A percentile compares a stretch with the other conserved stretches of the same genome.
phyloP scores from a whole-genome alignment of 176 grass and related monocot species.

The Elymus sibiricus region DNA sequence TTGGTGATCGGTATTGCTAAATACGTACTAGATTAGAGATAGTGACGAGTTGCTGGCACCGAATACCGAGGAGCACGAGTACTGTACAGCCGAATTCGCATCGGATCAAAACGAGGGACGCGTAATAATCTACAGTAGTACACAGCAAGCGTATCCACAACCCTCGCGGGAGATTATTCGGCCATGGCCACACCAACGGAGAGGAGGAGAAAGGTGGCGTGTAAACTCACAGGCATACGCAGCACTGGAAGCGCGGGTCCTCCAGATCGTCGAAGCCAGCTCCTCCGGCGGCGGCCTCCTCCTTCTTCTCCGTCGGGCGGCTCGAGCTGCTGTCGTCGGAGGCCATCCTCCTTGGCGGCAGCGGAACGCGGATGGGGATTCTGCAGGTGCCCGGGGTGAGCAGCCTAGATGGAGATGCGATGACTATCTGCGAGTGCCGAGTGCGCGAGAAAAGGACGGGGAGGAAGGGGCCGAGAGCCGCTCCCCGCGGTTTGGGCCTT shows the following conservation, averaged over 20 bases:
- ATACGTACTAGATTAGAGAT: not conserved
- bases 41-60: not conserved
- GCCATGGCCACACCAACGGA: not conserved
- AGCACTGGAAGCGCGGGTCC: constrained; percentile 58
- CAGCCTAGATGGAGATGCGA: not conserved
- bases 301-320: not conserved
- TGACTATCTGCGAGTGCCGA: constrained; percentile 1
- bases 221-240: constrained; percentile 82
- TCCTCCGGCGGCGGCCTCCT: not conserved
- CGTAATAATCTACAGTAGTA: not conserved
- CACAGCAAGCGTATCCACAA: not conserved
- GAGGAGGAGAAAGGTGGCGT: not conserved
- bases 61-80: not conserved
- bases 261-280: constrained; percentile 21
- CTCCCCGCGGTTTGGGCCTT: not conserved
- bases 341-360: constrained; percentile 23
- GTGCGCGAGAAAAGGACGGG: not conserved
- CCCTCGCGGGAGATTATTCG: not conserved
- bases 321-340: constrained; percentile 17
- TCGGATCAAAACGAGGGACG: not conserved
- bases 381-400: not conserved
- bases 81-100: not conserved
- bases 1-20: not conserved
- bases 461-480: not conserved
- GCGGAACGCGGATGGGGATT: not conserved